Conservation (phyloP, 768 basidiomycete genomes). For the Suillus subalutaceus region DNA sequence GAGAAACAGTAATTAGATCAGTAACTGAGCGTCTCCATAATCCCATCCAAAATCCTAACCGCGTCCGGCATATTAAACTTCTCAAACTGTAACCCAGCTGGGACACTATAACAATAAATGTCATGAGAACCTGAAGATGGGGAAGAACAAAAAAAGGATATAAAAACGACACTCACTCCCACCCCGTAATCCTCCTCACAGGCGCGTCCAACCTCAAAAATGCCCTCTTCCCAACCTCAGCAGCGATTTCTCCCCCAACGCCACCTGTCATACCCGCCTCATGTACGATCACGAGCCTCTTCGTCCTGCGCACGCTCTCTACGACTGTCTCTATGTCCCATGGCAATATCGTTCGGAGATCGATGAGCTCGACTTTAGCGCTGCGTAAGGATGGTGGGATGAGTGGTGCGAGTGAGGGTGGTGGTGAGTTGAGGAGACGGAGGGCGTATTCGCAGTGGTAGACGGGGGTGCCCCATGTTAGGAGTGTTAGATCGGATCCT, state of each 20-base stretch:
- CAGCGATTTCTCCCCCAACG: conserved; percentile 90
- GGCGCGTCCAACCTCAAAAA: conserved; percentile 86
- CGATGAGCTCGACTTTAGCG: conserved; percentile 86
- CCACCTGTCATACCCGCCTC: conserved; percentile 89
- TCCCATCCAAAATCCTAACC: conserved; percentile 78
- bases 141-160: conserved; percentile 9
- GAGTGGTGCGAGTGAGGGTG: conserved; percentile 59
- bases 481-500: conserved; percentile 85
- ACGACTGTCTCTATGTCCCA: conserved; percentile 84
- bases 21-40: conserved; percentile 82
- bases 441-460: conserved; percentile 89
- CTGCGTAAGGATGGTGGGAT: conserved; percentile 66
- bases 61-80: conserved; percentile 92
- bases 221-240: conserved; percentile 85
- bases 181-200: conserved; percentile 83
- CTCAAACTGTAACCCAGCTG: conserved; percentile 83
- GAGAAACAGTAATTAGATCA: conserved; percentile 25
- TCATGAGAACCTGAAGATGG: not conserved
- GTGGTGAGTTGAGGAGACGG: conserved; percentile 69
- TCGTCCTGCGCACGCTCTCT: conserved; percentile 84
- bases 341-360: conserved; percentile 86
- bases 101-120: conserved; percentile 53
- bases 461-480: conserved; percentile 93
- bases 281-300: conserved; percentile 86
- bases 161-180: conserved; percentile 75